These are phyloP conservation scores for Lentinula aciculospora DNA, from an alignment of 768 basidiomycete species.

Conservation along the genomic window DNA sequence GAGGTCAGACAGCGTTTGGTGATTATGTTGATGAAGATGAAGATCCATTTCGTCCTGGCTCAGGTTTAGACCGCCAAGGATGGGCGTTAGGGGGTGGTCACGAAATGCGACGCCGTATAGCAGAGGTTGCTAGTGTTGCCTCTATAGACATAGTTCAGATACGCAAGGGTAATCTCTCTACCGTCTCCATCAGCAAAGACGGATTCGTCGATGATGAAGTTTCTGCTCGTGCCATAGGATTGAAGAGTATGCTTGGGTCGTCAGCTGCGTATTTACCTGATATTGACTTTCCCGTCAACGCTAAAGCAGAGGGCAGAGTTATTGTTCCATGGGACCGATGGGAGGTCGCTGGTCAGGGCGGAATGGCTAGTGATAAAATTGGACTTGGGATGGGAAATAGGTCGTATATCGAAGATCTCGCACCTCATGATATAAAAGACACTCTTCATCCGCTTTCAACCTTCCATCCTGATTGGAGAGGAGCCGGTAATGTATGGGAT, in stretches of 20 bases:
- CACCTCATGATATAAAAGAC: not conserved
- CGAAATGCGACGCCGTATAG: constrained; percentile 2
- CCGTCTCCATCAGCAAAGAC: constrained; percentile 48
- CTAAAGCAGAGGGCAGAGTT: constrained; percentile 89
- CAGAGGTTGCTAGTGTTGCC: constrained; percentile 38
- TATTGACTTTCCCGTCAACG: constrained; percentile 93
- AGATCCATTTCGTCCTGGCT: not conserved
- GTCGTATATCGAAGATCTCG: not conserved
- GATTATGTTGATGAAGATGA: constrained; percentile 25
- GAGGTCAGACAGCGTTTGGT: constrained; percentile 59
- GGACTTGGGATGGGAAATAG: not conserved
- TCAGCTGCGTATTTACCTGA: constrained; percentile 50
- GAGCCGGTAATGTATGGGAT: constrained; percentile 87
- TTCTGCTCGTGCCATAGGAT: constrained; percentile 73
- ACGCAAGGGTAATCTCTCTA: constrained; percentile 50
- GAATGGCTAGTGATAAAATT: not conserved
- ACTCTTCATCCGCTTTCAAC: constrained; percentile 12
- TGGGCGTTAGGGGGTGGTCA: not conserved
- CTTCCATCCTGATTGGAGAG: constrained; percentile 82
- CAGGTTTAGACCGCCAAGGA: not conserved
- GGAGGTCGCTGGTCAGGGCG: not conserved
- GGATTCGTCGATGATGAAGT: constrained; percentile 63
- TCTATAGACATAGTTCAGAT: constrained; percentile 82
- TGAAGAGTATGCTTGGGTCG: constrained; percentile 63
- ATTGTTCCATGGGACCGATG: constrained; percentile 84